Evolutionary conservation across 306 rosid genomes (phyloP).

Genomic region (Fragaria vesca): DNA sequence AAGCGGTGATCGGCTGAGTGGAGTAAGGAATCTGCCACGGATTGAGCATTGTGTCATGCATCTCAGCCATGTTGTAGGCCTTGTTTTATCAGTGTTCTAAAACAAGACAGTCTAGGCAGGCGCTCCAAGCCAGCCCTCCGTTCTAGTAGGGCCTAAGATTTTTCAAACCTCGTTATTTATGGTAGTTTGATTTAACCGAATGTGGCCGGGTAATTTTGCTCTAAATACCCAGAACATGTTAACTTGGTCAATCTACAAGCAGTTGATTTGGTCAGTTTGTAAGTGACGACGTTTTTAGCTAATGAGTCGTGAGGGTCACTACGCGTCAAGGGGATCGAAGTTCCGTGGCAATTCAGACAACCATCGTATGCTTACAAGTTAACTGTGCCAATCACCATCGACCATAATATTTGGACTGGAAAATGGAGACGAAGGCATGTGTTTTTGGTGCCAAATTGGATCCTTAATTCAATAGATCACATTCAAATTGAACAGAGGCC

Average conservation of each 20-base stretch:
- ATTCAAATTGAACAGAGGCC: too few relatives aligned
- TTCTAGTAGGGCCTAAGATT: too few relatives aligned
- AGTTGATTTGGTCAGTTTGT: background rate
- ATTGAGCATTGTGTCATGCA: constrained; percentile 64
- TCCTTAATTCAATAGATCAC: too few relatives aligned
- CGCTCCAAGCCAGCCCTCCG: too few relatives aligned
- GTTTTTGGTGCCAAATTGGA: background rate
- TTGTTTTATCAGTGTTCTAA: too few relatives aligned
- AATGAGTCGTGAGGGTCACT: background rate
- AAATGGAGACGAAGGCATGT: background rate
- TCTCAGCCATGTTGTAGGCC: constrained; percentile 46
- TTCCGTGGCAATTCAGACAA: background rate
- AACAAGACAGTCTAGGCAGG: too few relatives aligned
- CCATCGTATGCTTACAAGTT: background rate
- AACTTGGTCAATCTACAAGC: background rate
- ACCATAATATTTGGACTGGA: background rate
- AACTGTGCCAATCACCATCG: background rate
- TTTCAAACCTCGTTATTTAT: too few relatives aligned
- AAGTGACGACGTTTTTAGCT: background rate
- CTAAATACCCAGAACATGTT: background rate
- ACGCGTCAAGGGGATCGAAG: background rate
- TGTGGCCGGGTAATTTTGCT: background rate
- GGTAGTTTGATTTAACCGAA: background rate
- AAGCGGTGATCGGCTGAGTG: constrained; percentile 45
- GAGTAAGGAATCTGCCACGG: constrained; percentile 66